phyloP scores from a whole-genome alignment of 192 early-diverging fungal genomes.

The Podila verticillata region DNA sequence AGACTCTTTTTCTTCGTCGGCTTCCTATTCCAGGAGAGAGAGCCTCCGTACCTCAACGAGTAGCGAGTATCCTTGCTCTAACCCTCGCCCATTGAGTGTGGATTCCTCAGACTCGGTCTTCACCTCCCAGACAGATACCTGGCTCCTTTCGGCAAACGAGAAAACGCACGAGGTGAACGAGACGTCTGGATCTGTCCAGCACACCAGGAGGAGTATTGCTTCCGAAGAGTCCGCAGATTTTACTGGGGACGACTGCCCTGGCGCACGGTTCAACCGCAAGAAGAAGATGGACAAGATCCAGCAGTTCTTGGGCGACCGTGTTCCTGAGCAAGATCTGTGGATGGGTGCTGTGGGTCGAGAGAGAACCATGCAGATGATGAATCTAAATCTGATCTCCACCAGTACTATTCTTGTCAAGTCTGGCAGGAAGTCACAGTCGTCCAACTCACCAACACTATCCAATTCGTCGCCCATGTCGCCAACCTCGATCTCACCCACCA shows the following conservation, averaged over 20 bases:
- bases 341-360: conserved; percentile 36
- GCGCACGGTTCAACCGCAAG: conserved; percentile 19
- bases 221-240: neutral
- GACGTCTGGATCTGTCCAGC: neutral
- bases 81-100: neutral
- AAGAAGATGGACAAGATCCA: conserved; percentile 57
- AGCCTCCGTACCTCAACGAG: neutral
- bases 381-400: conserved; percentile 13
- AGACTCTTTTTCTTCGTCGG: neutral
- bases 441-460: neutral
- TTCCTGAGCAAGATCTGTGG: conserved; percentile 49
- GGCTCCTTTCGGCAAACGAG: neutral
- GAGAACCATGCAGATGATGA: conserved; percentile 33
- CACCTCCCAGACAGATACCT: neutral
- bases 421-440: neutral
- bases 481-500: neutral
- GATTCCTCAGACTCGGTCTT: neutral
- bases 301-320: conserved; percentile 53
- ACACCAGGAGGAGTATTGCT: neutral
- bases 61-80: neutral
- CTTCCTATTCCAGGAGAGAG: neutral
- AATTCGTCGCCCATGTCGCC: neutral
- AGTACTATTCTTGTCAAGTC: neutral
- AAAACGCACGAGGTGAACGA: neutral
- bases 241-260: neutral